Evolutionary conservation across 2,329 filamentous ascomycete species (phyloP).

Genomic region (Penicillium brasilianum): DNA sequence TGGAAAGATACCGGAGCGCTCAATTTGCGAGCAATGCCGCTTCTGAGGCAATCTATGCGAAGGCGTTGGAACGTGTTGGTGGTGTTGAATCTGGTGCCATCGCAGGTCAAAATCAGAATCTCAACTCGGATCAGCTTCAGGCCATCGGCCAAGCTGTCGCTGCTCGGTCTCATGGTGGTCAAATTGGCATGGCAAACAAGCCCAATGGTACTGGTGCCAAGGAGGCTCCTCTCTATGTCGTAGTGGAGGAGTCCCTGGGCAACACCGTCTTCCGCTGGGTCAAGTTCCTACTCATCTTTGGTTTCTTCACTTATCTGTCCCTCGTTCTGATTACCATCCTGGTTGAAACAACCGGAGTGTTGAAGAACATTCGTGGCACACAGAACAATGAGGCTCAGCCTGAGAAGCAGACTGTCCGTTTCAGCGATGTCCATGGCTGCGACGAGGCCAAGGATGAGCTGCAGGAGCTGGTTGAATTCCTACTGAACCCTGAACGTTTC

Average conservation of each 20-base stretch:
- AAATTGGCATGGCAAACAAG: constrained; percentile 58
- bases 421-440: constrained; percentile 93
- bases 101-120: constrained; percentile 36
- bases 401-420: constrained; percentile 88
- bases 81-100: constrained; percentile 47
- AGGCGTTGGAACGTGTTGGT: constrained; percentile 70
- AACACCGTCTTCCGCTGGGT: constrained; percentile 86
- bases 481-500: constrained; percentile 92
- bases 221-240: constrained; percentile 87
- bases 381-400: constrained; percentile 86
- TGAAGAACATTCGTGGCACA: constrained; percentile 76
- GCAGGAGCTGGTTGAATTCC: constrained; percentile 93
- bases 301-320: constrained; percentile 76
- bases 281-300: constrained; percentile 82
- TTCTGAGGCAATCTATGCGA: constrained; percentile 78
- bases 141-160: constrained; percentile 82
- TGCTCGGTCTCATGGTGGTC: constrained; percentile 70
- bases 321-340: constrained; percentile 80
- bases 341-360: constrained; percentile 77
- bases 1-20: constrained; percentile 86
- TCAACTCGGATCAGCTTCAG: constrained; percentile 70
- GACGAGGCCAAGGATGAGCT: constrained; percentile 98
- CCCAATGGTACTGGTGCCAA: constrained; percentile 70
- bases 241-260: constrained; percentile 87
- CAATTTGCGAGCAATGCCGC: constrained; percentile 80